A percentile compares a stretch with the other conserved stretches of the same genome.
Evolutionary conservation across 805 yeast species (phyloP).

Genomic region (Myxozyma monticola): DNA sequence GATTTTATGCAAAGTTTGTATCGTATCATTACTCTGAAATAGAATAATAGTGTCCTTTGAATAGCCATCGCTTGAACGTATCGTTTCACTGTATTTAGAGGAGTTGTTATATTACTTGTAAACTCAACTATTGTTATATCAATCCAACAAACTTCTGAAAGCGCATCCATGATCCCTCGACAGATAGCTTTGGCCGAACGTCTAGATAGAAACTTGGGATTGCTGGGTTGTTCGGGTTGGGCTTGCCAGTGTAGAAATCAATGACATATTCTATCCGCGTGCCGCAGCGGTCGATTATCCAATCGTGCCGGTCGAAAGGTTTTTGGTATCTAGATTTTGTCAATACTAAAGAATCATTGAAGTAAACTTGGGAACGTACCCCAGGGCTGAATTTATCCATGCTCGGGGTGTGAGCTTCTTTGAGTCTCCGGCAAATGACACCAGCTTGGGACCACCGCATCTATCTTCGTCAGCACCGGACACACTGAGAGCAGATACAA

Average conservation of each 20-base stretch:
- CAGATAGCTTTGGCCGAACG: slow-evolving; percentile 82
- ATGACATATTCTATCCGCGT: slow-evolving; percentile 81
- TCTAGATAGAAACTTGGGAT: slow-evolving; percentile 72
- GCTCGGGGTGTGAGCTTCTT: slow-evolving; percentile 87
- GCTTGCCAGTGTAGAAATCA: slow-evolving; percentile 75
- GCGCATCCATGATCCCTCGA: slow-evolving; percentile 79
- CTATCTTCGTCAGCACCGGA: slow-evolving; percentile 19
- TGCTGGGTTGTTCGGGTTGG: slow-evolving; percentile 48
- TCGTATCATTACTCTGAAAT: no score
- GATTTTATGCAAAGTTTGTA: no score
- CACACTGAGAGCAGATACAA: not conserved
- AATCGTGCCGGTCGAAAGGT: slow-evolving; percentile 96
- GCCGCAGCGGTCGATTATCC: slow-evolving; percentile 88
- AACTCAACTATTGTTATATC: slow-evolving; percentile 21
- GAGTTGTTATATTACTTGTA: no score
- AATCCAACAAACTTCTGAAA: slow-evolving; percentile 61
- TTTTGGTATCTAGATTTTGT: slow-evolving; percentile 45
- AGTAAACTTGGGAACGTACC: slow-evolving; percentile 45
- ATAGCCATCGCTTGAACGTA: no score
- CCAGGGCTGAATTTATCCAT: slow-evolving; percentile 56
- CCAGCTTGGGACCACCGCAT: slow-evolving; percentile 84
- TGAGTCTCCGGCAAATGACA: slow-evolving; percentile 87
- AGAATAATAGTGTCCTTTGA: no score
- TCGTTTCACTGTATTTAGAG: no score
- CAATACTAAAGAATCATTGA: not conserved